Base-by-base conservation (phyloP, 1,284 basidiomycete genomes). In the Cystobasidium pallidum region DNA sequence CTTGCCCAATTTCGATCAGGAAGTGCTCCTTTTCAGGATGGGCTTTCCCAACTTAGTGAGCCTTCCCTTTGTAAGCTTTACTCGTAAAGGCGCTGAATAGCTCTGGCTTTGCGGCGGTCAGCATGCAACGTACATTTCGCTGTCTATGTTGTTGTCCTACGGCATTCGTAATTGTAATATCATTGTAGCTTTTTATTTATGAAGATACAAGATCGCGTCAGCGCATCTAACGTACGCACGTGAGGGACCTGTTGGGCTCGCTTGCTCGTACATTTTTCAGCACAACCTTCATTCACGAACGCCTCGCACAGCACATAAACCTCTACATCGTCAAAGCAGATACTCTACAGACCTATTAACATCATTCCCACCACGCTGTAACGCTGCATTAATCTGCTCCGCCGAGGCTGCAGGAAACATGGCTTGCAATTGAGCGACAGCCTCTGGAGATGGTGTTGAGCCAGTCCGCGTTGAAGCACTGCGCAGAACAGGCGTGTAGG, bases 341-440 rank as follows among this genome's bases (percentile, higher is more conserved):
- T 61, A 70, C 32, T 70, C 67, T 34, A 70, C 67, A 32, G 57
- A 61, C 52, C 67, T 19, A 51, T 70, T 70, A 10, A 70, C 58
- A 54, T 70, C 67, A 47, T 70, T 70, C 7, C 58, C 67, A 32
- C 67, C 67, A 19, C 67, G 39, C 39, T 70, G 67, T 34, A 70
- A 58, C 4, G 67, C 67, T 3, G 67, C 49, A 39, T 49, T 61
- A 32, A 70, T 62, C 43, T 70, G 67, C 19, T 61, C 67, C 1
- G 45, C 3, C 6, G 57, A 61, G 24, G 67, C 55, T 39, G 45
- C 32, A 26, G 67, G 67, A 24, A 70, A 70, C 67, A 70, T 70
- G 2, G 67, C 67, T 30, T 61, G 67, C 3, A 70, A 21, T 39
- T 70, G 67, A 26, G 67, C 67, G 4, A 70, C 47, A 7, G 67